Evolutionary conservation across 2,329 filamentous ascomycete genomes (phyloP), one percentile per base, ranked within the genome.

Genomic region (Immersiporthe knoxdaviesiana): DNA sequence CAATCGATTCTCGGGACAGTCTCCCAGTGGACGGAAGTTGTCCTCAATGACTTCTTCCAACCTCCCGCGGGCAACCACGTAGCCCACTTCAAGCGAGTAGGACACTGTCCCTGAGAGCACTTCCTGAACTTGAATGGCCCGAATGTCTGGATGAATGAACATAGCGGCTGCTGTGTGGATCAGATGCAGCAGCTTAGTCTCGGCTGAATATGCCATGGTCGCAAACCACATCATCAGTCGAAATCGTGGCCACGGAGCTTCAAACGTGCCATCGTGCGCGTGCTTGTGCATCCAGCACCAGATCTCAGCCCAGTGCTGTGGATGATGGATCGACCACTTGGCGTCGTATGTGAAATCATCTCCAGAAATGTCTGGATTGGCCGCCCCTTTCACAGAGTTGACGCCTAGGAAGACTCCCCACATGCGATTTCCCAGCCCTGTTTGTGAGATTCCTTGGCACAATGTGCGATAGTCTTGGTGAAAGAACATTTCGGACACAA

Each of bases 201-300:
- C 3, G 2, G 63, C 3, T 11, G 71, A 47, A 52, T 72, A 76
- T 0, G 74, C 73, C 11, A 76, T 47, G 2, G 73, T 74, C 1
- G 72, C 64, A 0, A 75, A 69, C 69, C 72, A 75, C 8, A 74
- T 73, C 64, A 74, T 68, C 1, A 70, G 8, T 5, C 63, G 50
- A 27, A 61, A 72, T 39, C 65, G 69, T 32, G 1, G 63, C 5
- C 2, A 27, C 3, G 54, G 21, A 14, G n/a, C 5, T 21, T 18
- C 5, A 18, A 32, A 24, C 24, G 11, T 18, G 24, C 32, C 47
- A 14, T 59, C 24, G 11, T 32, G 32, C n/a, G 68, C 63, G n/a
- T 44, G 24, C 14, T 24, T 27, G 61, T 72, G 71, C 16, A 71
- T 54, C 52, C 65, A 67, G 41, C 69, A 71, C 71, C 69, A 72